Base-by-base conservation (phyloP, 169 alveolate genomes). In the Eimeria sp. region DNA sequence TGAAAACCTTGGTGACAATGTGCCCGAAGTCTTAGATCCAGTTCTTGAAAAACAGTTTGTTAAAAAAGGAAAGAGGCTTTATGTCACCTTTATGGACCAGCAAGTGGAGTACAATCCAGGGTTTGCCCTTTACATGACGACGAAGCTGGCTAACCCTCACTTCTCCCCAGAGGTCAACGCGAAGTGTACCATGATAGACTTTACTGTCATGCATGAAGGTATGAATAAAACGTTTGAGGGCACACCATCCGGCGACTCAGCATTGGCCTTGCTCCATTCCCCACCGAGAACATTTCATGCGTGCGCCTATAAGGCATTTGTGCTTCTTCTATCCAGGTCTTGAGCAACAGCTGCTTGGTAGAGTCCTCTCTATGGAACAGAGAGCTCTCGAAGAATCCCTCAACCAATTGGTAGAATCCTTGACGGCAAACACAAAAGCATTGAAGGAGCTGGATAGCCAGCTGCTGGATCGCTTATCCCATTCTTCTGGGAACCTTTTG, bases 111-210 rank as follows among this genome's bases (percentile, higher is more conserved):
- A 97, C 94, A 97, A 98, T 91, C 82, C 87, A 87, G 89, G 82
- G 71, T 98, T 98, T 97, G 95, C 85, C 89, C 99, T 99, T 52
- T 99, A 98, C 98, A 97, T 99, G 96, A 98, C 99, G 76, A 99
- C 99, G 30, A 99, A 99, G 97, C 98, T 99, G 95, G 98, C 98
- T 91, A 99, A 99, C 89, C 99, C 99, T 71, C 99, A 99, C 97
- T 99, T 98, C 98, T 98, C 99, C 96, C 99, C 99, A 13, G 99
- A 99, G 97, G 98, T 99, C 77, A 99, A 99, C 91, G 99, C 99
- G 74, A 99, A 98, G 96, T 98, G 99, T 66, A 98, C 99, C 23
- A 99, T 99, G 94, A 99, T 99, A 95, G 99, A 99, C 97, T 99
- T 99, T 98, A 99, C 99, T 90, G 99, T 99, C 97, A 99, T 99